Evolutionary conservation across 106 monocot genomes (phyloP).

Genomic region (Narthecium ossifragum): DNA sequence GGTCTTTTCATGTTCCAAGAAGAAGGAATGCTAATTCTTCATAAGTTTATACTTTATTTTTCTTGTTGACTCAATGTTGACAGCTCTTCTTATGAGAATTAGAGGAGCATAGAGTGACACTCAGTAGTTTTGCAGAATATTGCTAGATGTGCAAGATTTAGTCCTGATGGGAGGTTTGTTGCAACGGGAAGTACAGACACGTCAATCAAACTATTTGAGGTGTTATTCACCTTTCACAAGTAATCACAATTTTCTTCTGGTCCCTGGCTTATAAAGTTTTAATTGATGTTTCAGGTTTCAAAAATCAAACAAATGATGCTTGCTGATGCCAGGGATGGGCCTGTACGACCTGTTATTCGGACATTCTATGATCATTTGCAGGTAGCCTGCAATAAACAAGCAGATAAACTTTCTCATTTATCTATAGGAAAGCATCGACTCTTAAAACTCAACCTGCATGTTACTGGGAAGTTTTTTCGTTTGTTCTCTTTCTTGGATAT

Average conservation of each 20-base stretch:
- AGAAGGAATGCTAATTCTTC: no score
- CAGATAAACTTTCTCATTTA: no score
- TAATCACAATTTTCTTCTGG: neutral
- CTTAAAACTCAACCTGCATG: no score
- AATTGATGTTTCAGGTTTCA: constrained; percentile 44
- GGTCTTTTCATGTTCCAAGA: no score
- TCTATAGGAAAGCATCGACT: no score
- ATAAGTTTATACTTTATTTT: no score
- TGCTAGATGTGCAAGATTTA: constrained; percentile 87
- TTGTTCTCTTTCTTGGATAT: no score
- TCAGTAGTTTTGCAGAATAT: constrained; percentile 45
- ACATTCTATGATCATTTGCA: constrained; percentile 97
- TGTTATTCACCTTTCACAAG: constrained; percentile 9
- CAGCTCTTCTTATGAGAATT: no score
- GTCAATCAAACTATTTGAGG: constrained; percentile 94
- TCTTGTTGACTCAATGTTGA: no score
- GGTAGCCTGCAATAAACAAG: constrained; percentile 25
- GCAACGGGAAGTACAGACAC: constrained; percentile 88
- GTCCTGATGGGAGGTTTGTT: constrained; percentile 76
- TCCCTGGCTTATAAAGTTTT: constrained; percentile 2
- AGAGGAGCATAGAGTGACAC: no score
- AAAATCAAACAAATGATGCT: constrained; percentile 89
- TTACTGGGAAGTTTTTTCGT: no score
- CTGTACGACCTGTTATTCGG: constrained; percentile 78
- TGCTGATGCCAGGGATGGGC: constrained; percentile 65